These are phyloP conservation scores for Barnettozyma botsteinii DNA, from an alignment of 805 yeast species.

Conservation along the genomic window DNA sequence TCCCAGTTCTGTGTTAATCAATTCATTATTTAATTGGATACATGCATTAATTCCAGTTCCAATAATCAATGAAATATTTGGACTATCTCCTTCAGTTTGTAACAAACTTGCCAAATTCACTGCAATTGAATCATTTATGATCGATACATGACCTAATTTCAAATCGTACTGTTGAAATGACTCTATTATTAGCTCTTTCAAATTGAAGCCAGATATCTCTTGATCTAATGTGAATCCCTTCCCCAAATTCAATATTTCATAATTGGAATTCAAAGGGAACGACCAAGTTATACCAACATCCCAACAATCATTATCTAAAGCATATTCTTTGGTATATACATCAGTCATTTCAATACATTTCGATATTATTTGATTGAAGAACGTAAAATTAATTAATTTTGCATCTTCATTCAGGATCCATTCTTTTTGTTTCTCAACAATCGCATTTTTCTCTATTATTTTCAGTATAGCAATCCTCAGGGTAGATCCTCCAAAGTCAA, in stretches of 20 bases:
- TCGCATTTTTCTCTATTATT: not conserved
- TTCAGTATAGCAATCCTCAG: slow-evolving; percentile 32
- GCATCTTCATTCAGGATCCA: slow-evolving; percentile 18
- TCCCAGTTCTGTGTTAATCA: slow-evolving; percentile 50
- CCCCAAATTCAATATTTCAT: slow-evolving; percentile 45
- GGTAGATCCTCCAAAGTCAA: slow-evolving; percentile 58
- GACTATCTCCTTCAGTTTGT: slow-evolving; percentile 26
- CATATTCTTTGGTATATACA: not conserved
- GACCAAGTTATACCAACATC: slow-evolving; percentile 50
- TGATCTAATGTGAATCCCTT: slow-evolving; percentile 48
- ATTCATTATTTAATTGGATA: slow-evolving; percentile 29
- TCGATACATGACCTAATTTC: slow-evolving; percentile 34
- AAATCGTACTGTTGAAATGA: slow-evolving; percentile 25
- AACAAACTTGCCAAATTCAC: slow-evolving; percentile 49
- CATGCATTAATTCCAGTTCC: slow-evolving; percentile 65
- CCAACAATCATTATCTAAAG: not conserved
- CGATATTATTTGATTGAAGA: slow-evolving; percentile 36
- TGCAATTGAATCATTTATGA: slow-evolving; percentile 63
- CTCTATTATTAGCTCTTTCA: slow-evolving; percentile 37
- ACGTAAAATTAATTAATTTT: slow-evolving; percentile 36
- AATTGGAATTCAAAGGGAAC: slow-evolving; percentile 42
- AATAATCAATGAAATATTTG: slow-evolving; percentile 48
- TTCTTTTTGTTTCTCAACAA: slow-evolving; percentile 2
- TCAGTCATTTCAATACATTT: slow-evolving; percentile 16
- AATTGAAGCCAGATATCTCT: slow-evolving; percentile 36